Conservation (phyloP, 2,329 filamentous ascomycete species). For the Elsinoe fawcettii region DNA sequence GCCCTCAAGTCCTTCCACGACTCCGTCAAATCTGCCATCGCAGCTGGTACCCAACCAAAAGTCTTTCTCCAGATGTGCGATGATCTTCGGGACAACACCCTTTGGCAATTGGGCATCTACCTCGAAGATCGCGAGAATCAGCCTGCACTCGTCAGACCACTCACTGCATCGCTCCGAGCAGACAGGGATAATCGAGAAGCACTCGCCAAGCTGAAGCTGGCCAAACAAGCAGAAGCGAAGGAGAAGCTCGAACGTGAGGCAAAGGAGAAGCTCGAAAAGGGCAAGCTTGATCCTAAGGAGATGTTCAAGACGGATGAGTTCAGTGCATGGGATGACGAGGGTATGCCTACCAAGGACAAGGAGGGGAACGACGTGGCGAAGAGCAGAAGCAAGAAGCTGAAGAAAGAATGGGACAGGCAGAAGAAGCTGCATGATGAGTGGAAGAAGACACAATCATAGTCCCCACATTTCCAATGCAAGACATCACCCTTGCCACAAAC, state of each 20-base stretch:
- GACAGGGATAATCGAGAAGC: slow-evolving; percentile 48
- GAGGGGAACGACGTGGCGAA: slow-evolving; percentile 76
- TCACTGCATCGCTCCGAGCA: slow-evolving; percentile 44
- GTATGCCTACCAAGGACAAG: slow-evolving; percentile 67
- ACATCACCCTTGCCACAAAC: too few species aligned
- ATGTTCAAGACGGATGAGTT: slow-evolving; percentile 58
- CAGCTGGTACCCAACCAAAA: slow-evolving; percentile 51
- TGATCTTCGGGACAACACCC: slow-evolving; percentile 67
- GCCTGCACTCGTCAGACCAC: slow-evolving; percentile 65
- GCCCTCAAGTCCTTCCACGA: slow-evolving; percentile 50
- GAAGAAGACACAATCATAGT: slow-evolving; percentile 21
- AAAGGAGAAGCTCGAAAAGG: slow-evolving; percentile 44
- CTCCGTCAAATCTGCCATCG: slow-evolving; percentile 50
- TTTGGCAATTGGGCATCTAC: slow-evolving; percentile 78
- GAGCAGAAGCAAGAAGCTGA: slow-evolving; percentile 69
- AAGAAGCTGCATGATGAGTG: slow-evolving; percentile 73
- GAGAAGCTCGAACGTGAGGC: slow-evolving; percentile 43
- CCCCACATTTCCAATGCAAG: neutral
- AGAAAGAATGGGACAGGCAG: slow-evolving; percentile 84
- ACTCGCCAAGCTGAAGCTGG: slow-evolving; percentile 41
- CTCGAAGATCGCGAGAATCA: slow-evolving; percentile 67
- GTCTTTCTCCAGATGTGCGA: slow-evolving; percentile 71
- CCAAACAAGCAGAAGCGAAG: slow-evolving; percentile 39
- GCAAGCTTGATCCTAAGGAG: slow-evolving; percentile 48
- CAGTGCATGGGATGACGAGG: slow-evolving; percentile 73